These are phyloP conservation scores for Leptosphaerulina australis DNA, from an alignment of 2,329 filamentous ascomycete genomes.

Conservation along the genomic window DNA sequence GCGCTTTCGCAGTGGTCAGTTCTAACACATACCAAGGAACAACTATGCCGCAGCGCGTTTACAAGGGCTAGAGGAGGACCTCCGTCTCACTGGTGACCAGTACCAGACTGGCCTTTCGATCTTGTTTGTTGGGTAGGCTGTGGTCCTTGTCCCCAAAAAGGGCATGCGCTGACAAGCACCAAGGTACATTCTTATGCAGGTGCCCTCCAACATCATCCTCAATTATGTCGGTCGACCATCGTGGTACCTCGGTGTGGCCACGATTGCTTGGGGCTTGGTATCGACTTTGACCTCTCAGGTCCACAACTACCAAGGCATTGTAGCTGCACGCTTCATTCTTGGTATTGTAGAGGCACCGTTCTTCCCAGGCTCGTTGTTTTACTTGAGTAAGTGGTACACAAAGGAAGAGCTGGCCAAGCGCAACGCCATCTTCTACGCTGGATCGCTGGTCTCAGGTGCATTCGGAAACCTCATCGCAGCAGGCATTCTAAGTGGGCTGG, in stretches of 20 bases:
- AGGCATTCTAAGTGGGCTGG: constrained; percentile 52
- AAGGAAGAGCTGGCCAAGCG: constrained; percentile 58
- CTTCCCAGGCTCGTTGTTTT: constrained; percentile 31
- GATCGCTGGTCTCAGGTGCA: constrained; percentile 55
- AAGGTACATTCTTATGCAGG: constrained; percentile 65
- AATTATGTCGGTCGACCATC: constrained; percentile 61
- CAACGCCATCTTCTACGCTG: constrained; percentile 60
- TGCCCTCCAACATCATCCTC: constrained; percentile 65
- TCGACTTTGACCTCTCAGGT: constrained; percentile 57
- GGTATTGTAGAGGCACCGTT: constrained; percentile 35
- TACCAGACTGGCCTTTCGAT: constrained; percentile 41
- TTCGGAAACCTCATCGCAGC: constrained; percentile 63
- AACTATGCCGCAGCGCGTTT: constrained; percentile 38
- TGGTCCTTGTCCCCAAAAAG: neutral
- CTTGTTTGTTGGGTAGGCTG: constrained; percentile 64
- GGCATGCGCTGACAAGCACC: neutral
- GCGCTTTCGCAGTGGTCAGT: neutral
- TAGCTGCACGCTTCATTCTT: constrained; percentile 53
- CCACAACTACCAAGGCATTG: constrained; percentile 50
- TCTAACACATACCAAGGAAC: constrained; percentile 23
- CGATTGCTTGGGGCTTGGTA: constrained; percentile 52
- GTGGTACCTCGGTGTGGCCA: constrained; percentile 58
- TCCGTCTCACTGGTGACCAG: constrained; percentile 27
- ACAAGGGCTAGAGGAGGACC: constrained; percentile 31
- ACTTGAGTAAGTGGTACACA: constrained; percentile 57